Base-by-base conservation (phyloP, 148 eudicot species). In the Dysphania ambrosioides region DNA sequence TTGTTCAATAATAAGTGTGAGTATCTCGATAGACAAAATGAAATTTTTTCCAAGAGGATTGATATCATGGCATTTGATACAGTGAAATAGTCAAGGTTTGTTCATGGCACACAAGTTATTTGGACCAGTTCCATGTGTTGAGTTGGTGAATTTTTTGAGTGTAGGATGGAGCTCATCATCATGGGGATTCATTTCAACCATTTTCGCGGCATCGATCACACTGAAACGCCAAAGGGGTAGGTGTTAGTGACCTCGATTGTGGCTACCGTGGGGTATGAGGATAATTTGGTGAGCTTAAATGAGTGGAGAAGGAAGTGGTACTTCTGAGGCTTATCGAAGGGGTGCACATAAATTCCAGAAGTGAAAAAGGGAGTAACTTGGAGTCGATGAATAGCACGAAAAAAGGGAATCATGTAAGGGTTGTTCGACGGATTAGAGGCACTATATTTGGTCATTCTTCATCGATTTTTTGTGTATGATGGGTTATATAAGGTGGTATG, bases 201-300 rank as follows among this genome's bases (percentile, higher is more conserved):
- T 0, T 2, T 73, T 4, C 10, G 51, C 49, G 81, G 81, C 8
- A 79, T 79, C 11, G 77, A 79, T 13, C 42, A 41, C 19, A 27
- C 5, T 5, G 2, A 0, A 0, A 9, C 6, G 6, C 16, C 61
- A 0, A 1, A 42, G 6, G 49, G 27, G 8, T 2, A 9, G 18
- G 42, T 73, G 0, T 24, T 73, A 5, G 81, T 73, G 1, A 73
- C 73, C 2, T 73, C 77, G 0, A 51, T 79, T 32, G 81, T 79
- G 0, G 72, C 81, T 0, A 73, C 77, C 0, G 77, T 73, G n/a
- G 81, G 77, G n/a, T 79, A 79, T 13, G 55, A 27, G 4, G 81
- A 79, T 27, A 21, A 36, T 6, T 40, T 67, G 73, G 47, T 41
- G 26, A 53, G 55, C 1, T 12, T 68, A 4, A 30, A 73, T 32